These are phyloP conservation scores for Naganishia kalamii DNA, from an alignment of 768 basidiomycete genomes.

Conservation along the genomic window DNA sequence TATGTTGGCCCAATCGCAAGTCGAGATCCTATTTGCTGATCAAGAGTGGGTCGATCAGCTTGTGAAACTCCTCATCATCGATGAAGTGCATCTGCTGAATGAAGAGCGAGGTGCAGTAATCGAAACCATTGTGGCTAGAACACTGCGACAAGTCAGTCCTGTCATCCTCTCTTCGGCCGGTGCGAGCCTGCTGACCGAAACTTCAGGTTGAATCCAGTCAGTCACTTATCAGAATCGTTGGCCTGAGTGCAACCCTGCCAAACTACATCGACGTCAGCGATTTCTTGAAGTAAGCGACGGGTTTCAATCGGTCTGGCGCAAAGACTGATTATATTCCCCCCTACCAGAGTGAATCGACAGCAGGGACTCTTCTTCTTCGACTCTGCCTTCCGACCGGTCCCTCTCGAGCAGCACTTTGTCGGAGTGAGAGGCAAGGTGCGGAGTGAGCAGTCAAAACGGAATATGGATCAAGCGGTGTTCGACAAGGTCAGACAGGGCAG, in stretches of 20 bases:
- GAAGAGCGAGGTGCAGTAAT: conserved; percentile 98
- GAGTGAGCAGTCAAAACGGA: conserved; percentile 65
- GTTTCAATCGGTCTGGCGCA: background rate
- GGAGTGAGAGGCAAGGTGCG: conserved; percentile 84
- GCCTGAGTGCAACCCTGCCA: conserved; percentile 85
- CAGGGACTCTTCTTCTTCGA: conserved; percentile 95
- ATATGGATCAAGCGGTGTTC: conserved; percentile 80
- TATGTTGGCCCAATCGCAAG: conserved; percentile 47
- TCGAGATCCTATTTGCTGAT: background rate
- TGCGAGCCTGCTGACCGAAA: background rate
- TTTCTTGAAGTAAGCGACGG: conserved; percentile 67
- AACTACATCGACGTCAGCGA: conserved; percentile 96
- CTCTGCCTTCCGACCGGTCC: conserved; percentile 91
- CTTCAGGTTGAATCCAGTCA: conserved; percentile 88
- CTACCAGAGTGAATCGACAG: conserved; percentile 69
- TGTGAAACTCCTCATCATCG: conserved; percentile 89
- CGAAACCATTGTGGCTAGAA: conserved; percentile 94
- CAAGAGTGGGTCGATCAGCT: conserved; percentile 53
- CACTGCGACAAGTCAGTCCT: conserved; percentile 66
- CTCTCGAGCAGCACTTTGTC: conserved; percentile 93
- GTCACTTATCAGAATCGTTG: conserved; percentile 90
- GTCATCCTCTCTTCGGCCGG: background rate
- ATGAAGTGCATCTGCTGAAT: conserved; percentile 93
- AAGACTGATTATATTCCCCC: background rate
- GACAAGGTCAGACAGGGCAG: conserved; percentile 55